phyloP scores from a whole-genome alignment of 2,329 filamentous ascomycete genomes.

The Phaeosphaeria sp. region DNA sequence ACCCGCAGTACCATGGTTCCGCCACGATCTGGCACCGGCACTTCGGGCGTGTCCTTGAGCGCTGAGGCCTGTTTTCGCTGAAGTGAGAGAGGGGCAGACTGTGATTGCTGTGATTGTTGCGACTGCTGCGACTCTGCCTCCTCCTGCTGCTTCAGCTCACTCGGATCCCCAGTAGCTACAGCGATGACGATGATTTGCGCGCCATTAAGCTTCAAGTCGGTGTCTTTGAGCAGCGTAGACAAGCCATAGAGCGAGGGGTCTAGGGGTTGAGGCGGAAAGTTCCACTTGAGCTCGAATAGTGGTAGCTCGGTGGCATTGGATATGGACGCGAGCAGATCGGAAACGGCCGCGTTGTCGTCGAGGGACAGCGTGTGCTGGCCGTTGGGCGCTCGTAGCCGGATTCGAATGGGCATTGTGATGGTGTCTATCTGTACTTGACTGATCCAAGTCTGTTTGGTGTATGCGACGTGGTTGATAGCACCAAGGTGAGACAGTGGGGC shows the following conservation, averaged over 20 bases:
- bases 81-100: slow-evolving; percentile 47
- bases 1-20: slow-evolving; percentile 77
- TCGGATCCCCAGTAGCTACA: slow-evolving; percentile 49
- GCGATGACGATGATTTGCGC: slow-evolving; percentile 71
- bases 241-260: slow-evolving; percentile 62
- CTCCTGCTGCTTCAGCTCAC: slow-evolving; percentile 23
- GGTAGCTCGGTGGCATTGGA: slow-evolving; percentile 68
- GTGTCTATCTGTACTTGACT: background rate
- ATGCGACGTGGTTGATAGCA: slow-evolving; percentile 25
- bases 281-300: slow-evolving; percentile 80
- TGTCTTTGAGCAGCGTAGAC: slow-evolving; percentile 59
- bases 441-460: background rate
- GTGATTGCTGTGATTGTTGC: slow-evolving; percentile 22
- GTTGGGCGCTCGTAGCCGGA: slow-evolving; percentile 76
- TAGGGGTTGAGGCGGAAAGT: slow-evolving; percentile 79
- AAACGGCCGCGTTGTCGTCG: slow-evolving; percentile 70
- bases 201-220: slow-evolving; percentile 69
- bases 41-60: slow-evolving; percentile 67
- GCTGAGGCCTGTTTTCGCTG: slow-evolving; percentile 53
- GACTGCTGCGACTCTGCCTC: slow-evolving; percentile 10
- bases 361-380: slow-evolving; percentile 76
- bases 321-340: slow-evolving; percentile 67
- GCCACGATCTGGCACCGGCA: slow-evolving; percentile 62
- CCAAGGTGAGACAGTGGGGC: slow-evolving; percentile 7
- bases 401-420: slow-evolving; percentile 64